These are phyloP conservation scores for Tuber magnatum DNA, from an alignment of 495 filamentous ascomycete species.

Conservation along the genomic window DNA sequence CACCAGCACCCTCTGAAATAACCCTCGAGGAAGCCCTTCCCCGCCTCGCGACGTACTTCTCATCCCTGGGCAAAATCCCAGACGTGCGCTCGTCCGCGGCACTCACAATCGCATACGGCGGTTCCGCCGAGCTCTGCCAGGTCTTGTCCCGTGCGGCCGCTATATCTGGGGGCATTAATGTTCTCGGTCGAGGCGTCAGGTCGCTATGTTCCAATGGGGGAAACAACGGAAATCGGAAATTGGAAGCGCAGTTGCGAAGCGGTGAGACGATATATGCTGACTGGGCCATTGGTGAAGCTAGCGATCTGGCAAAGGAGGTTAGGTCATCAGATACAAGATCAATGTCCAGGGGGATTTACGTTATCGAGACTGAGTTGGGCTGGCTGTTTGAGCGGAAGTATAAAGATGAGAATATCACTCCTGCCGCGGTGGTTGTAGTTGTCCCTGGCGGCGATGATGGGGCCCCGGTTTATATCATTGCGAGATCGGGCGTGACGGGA, in stretches of 20 bases:
- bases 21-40: conserved; percentile 59
- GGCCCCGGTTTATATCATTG: conserved; percentile 28
- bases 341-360: conserved; percentile 9
- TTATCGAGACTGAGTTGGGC: conserved; percentile 10
- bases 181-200: conserved; percentile 63
- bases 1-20: conserved; percentile 51
- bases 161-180: conserved; percentile 85
- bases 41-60: conserved; percentile 69
- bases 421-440: conserved; percentile 25
- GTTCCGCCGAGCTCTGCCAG: conserved; percentile 83
- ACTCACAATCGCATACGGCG: conserved; percentile 59
- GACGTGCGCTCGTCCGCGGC: conserved; percentile 37
- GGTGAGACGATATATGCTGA: conserved; percentile 25
- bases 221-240: conserved; percentile 1
- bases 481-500: conserved; percentile 20
- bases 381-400: conserved; percentile 31
- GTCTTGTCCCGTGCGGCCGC: conserved; percentile 87
- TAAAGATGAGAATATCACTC: conserved; percentile 26
- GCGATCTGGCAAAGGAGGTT: not conserved
- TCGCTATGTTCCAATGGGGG: conserved; percentile 23
- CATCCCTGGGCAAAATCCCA: conserved; percentile 60
- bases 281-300: conserved; percentile 22
- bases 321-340: not conserved
- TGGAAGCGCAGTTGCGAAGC: conserved; percentile 17
- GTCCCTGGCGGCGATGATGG: conserved; percentile 8